Base-by-base conservation (phyloP, 768 basidiomycete species). In the Tephrocybe rancida region DNA sequence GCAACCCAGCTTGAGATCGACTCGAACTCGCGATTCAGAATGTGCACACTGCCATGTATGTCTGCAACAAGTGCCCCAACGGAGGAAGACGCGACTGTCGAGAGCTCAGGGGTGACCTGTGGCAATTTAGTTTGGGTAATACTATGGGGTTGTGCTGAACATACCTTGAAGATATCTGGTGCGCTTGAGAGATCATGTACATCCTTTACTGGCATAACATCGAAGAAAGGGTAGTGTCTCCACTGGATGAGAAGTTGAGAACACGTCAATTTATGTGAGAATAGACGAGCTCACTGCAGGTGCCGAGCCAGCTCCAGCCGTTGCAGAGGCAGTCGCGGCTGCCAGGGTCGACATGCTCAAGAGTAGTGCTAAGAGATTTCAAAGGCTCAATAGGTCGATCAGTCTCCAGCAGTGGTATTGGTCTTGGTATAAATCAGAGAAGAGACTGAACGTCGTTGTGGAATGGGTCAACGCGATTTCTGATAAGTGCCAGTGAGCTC, bases 151-250 rank as follows among this genome's bases (percentile, higher is more conserved):
- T 5, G 49, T 37, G 26, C 45, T n/a, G 14, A 5, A 37, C 58
- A 37, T 60, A 88, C 91, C 68, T 87, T 87, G 79, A 96, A 85
- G 21, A 93, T 79, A 49, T 91, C 87, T 0, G 93, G 93, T 0
- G 86, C 70, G 52, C 80, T 83, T 2, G 83, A 80, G 13, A 91
- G 74, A 65, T 96, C 90, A 61, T 95, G 84, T 2, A 79, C 74
- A 62, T 93, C 92, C 67, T 86, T 92, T 57, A 95, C 85, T 10
- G 84, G 81, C 3, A 83, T 79, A 11, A 80, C 75, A 58, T 94
- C 86, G 64, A 97, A 98, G 83, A 97, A 97, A 3, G 85, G 77
- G 73, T 96, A 96, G 64, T 94, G 90, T 45, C 89, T 81, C 85
- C 89, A 92, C 91, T 95, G 51, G 27, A 30, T 25, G 37, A 44